Percentiles rank a stretch among this genome's conserved stretches.
phyloP scores from a whole-genome alignment of 1,139 yeast genomes.

The Candida albicans region DNA sequence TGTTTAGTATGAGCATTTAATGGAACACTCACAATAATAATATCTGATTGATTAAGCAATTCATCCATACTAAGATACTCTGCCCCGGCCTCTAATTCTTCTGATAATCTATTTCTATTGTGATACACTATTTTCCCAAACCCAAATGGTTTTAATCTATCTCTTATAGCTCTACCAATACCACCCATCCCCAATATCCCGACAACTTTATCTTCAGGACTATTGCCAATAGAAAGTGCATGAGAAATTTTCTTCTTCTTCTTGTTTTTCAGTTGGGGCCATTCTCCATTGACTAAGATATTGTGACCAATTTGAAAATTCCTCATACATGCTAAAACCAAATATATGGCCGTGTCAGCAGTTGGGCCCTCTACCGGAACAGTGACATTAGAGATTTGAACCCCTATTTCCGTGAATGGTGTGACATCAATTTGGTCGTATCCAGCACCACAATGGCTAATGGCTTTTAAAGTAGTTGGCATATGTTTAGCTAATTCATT shows the following conservation, averaged over 20 bases:
- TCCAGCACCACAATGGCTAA: slow-evolving; percentile 90
- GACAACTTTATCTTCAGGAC: slow-evolving; percentile 59
- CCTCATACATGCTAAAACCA: slow-evolving; percentile 66
- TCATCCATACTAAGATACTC: slow-evolving; percentile 58
- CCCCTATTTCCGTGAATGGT: slow-evolving; percentile 46
- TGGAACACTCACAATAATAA: slow-evolving; percentile 63
- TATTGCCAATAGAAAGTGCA: slow-evolving; percentile 33
- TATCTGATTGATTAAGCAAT: slow-evolving; percentile 52
- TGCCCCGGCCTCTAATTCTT: slow-evolving; percentile 58
- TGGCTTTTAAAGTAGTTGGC: slow-evolving; percentile 62
- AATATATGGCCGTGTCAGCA: slow-evolving; percentile 73
- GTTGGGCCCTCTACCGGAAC: slow-evolving; percentile 74
- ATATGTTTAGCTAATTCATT: slow-evolving; percentile 60
- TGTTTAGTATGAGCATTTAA: slow-evolving; percentile 59
- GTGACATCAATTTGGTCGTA: slow-evolving; percentile 77
- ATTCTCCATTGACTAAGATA: slow-evolving; percentile 56
- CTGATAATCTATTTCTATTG: slow-evolving; percentile 53
- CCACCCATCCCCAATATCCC: slow-evolving; percentile 80
- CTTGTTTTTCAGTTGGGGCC: slow-evolving; percentile 46
- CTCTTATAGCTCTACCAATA: slow-evolving; percentile 67
- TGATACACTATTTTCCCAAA: slow-evolving; percentile 58
- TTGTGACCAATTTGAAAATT: slow-evolving; percentile 52
- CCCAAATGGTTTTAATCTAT: slow-evolving; percentile 63
- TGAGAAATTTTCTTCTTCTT: slow-evolving; percentile 28
- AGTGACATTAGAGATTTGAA: slow-evolving; percentile 75